These are phyloP conservation scores for Arthroderma sp. DNA, from an alignment of 2,329 filamentous ascomycete species.

Conservation along the genomic window DNA sequence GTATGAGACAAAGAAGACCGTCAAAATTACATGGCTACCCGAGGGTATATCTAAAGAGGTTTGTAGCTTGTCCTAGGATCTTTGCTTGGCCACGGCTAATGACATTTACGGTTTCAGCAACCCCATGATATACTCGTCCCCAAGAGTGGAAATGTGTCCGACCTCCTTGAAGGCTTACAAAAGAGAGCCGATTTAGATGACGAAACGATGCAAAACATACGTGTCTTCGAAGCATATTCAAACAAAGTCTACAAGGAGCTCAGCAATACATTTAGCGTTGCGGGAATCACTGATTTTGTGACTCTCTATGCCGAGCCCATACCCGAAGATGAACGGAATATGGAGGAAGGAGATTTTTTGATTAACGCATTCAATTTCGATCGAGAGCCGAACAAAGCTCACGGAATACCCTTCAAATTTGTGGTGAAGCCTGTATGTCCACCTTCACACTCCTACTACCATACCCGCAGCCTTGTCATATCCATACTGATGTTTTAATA, in stretches of 20 bases:
- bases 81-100: neutral
- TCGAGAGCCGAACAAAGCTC: constrained; percentile 67
- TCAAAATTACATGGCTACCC: constrained; percentile 72
- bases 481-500: constrained; percentile 22
- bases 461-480: neutral
- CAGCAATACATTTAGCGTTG: constrained; percentile 54
- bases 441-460: constrained; percentile 1
- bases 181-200: constrained; percentile 71
- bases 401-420: constrained; percentile 87
- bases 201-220: constrained; percentile 58
- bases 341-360: constrained; percentile 53
- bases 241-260: constrained; percentile 77
- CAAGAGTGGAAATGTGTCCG: constrained; percentile 68
- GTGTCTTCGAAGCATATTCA: constrained; percentile 70
- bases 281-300: constrained; percentile 74
- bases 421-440: constrained; percentile 59
- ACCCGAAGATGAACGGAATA: constrained; percentile 51
- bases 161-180: constrained; percentile 61
- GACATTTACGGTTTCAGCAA: constrained; percentile 40
- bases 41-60: constrained; percentile 89
- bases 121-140: constrained; percentile 70
- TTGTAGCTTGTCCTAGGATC: constrained; percentile 17
- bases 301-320: constrained; percentile 68
- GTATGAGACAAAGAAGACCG: constrained; percentile 76
- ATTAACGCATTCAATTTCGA: constrained; percentile 88